These are phyloP conservation scores for Naganishia randhawae DNA, from an alignment of 768 basidiomycete species.

Conservation along the genomic window DNA sequence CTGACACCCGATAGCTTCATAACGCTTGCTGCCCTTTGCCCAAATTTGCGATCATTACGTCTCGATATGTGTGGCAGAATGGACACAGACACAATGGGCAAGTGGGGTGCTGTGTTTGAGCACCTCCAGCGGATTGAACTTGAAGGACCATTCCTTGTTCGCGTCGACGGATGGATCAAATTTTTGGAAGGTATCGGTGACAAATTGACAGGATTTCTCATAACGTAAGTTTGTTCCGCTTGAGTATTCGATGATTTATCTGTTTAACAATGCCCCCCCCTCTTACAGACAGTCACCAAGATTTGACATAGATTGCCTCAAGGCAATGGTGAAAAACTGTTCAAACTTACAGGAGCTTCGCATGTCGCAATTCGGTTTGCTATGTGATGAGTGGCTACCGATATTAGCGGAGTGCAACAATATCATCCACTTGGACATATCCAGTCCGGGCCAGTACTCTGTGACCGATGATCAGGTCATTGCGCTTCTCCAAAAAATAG, in stretches of 20 bases:
- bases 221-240: slow-evolving; percentile 53
- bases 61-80: slow-evolving; percentile 85
- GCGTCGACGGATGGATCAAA: slow-evolving; percentile 64
- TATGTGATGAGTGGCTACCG: slow-evolving; percentile 64
- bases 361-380: slow-evolving; percentile 69
- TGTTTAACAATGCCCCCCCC: not conserved
- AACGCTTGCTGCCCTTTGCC: slow-evolving; percentile 74
- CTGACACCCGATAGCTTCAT: slow-evolving; percentile 65
- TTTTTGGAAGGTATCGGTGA: slow-evolving; percentile 66
- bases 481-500: slow-evolving; percentile 59
- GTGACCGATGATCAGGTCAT: slow-evolving; percentile 61
- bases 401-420: slow-evolving; percentile 56
- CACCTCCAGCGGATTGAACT: slow-evolving; percentile 70
- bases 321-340: slow-evolving; percentile 58
- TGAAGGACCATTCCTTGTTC: slow-evolving; percentile 69
- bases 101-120: slow-evolving; percentile 63
- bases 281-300: slow-evolving; percentile 67
- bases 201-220: slow-evolving; percentile 65
- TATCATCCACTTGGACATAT: slow-evolving; percentile 66
- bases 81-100: slow-evolving; percentile 51
- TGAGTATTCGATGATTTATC: not conserved
- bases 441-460: slow-evolving; percentile 51
- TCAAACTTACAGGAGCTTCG: slow-evolving; percentile 67
- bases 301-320: slow-evolving; percentile 69
- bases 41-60: slow-evolving; percentile 70